phyloP scores from a whole-genome alignment of 2,329 filamentous ascomycete species.

The Aspergillus glaucus region DNA sequence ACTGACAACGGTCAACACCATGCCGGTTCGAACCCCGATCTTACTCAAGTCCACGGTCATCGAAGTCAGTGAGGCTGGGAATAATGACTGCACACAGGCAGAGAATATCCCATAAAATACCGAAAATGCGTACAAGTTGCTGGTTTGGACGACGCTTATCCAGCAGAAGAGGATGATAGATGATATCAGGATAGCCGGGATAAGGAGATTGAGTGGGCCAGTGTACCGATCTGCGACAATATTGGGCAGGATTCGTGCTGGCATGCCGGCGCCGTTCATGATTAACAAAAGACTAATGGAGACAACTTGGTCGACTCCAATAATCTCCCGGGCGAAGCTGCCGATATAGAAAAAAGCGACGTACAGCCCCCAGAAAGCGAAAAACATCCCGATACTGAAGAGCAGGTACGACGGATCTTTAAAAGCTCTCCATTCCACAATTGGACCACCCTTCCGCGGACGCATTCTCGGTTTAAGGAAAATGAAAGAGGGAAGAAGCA shows the following conservation, averaged over 20 bases:
- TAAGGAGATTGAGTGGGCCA: slow-evolving; percentile 58
- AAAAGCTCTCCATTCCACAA: slow-evolving; percentile 49
- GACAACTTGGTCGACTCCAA: slow-evolving; percentile 36
- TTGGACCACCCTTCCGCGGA: slow-evolving; percentile 43
- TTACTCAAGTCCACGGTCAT: slow-evolving; percentile 50
- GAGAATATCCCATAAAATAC: slow-evolving; percentile 58
- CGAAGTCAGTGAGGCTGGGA: slow-evolving; percentile 56
- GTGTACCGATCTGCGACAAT: slow-evolving; percentile 51
- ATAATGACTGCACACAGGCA: slow-evolving; percentile 59
- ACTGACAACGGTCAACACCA: slow-evolving; percentile 50
- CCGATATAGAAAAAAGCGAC: slow-evolving; percentile 48
- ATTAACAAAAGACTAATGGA: slow-evolving; percentile 58
- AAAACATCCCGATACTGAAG: slow-evolving; percentile 38
- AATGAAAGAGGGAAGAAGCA: slow-evolving; percentile 36
- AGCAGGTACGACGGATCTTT: slow-evolving; percentile 43
- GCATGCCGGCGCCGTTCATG: slow-evolving; percentile 56
- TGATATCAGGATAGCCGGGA: slow-evolving; percentile 43
- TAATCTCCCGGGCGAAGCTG: slow-evolving; percentile 33
- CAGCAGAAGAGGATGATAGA: slow-evolving; percentile 48
- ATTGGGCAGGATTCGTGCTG: slow-evolving; percentile 55
- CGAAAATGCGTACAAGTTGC: slow-evolving; percentile 56
- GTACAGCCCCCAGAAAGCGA: slow-evolving; percentile 49
- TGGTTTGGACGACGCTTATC: slow-evolving; percentile 49
- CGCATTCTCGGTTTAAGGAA: slow-evolving; percentile 46
- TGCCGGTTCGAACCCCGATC: slow-evolving; percentile 49